A percentile compares a stretch with the other conserved stretches of the same genome.
phyloP scores from a whole-genome alignment of 768 basidiomycete species.

The Terana coerulea region DNA sequence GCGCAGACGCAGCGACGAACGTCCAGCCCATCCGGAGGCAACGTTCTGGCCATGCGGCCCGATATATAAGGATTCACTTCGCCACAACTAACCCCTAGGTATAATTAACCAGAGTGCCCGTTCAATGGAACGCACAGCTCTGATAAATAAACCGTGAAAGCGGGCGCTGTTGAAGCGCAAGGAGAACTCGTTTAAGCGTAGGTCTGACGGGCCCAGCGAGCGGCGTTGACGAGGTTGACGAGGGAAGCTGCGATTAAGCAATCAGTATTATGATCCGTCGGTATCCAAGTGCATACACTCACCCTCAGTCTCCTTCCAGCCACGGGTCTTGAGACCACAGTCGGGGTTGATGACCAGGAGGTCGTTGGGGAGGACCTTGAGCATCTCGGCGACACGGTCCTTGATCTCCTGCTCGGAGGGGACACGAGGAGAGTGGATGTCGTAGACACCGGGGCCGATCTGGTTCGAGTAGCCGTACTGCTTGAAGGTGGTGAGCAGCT shows the following conservation, averaged over 20 bases:
- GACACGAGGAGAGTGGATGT: conserved; percentile 99
- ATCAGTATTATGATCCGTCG: conserved; percentile 6
- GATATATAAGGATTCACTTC: conserved; percentile 9
- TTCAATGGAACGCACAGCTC: conserved; percentile 6
- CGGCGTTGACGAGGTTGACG: conserved; percentile 83
- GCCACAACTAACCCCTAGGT: conserved; percentile 16
- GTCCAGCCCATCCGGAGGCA: conserved; percentile 11
- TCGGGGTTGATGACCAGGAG: conserved; percentile 95
- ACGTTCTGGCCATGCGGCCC: conserved; percentile 9
- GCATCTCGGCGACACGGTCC: conserved; percentile 84
- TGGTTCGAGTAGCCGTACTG: conserved; percentile 93
- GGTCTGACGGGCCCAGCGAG: conserved; percentile 87
- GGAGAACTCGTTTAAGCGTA: conserved; percentile 57
- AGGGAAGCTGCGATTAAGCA: conserved; percentile 54
- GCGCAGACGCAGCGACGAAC: conserved; percentile 4
- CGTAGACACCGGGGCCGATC: conserved; percentile 98
- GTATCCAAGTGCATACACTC: conserved; percentile 11
- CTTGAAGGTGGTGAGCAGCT: conserved; percentile 93
- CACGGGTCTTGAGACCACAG: conserved; percentile 98
- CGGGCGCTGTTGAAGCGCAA: conserved; percentile 93
- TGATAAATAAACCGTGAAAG: conserved; percentile 56
- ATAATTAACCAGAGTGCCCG: conserved; percentile 2
- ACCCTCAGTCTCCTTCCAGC: conserved; percentile 96
- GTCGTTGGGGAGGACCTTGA: conserved; percentile 73
- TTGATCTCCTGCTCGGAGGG: conserved; percentile 91